phyloP scores from a whole-genome alignment of 169 alveolate species.

The Plasmodium gallinaceum region DNA sequence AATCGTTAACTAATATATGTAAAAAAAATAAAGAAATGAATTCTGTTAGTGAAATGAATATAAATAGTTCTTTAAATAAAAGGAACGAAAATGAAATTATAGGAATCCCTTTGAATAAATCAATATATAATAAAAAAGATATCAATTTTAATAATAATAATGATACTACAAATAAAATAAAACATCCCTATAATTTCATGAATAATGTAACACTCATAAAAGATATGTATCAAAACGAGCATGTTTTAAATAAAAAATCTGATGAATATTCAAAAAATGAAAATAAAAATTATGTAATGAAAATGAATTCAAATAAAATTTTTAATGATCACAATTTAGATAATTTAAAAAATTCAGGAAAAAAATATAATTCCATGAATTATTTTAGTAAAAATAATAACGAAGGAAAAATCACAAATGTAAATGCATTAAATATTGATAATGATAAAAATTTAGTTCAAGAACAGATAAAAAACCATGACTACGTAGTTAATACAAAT shows the following conservation, averaged over 20 bases:
- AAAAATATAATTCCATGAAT: neutral
- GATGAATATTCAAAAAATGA: neutral
- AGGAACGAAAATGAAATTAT: neutral
- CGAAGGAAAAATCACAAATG: conserved; percentile 6
- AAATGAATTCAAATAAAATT: conserved; percentile 27
- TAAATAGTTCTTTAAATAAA: conserved; percentile 4
- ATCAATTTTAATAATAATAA: neutral
- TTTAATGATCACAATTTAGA: conserved; percentile 5
- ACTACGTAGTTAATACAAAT: conserved; percentile 4
- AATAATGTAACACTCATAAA: conserved; percentile 1
- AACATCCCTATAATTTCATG: neutral
- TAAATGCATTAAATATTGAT: neutral
- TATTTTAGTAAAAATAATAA: conserved; percentile 13
- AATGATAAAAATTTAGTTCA: conserved; percentile 7
- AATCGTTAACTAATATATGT: conserved; percentile 17
- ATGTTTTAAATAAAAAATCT: neutral
- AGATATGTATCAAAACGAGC: neutral
- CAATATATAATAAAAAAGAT: neutral
- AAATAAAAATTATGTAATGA: conserved; percentile 10
- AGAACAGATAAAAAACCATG: conserved; percentile 2
- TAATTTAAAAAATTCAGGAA: neutral
- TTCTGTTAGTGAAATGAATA: conserved; percentile 2
- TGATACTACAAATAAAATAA: neutral
- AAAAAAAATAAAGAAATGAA: conserved; percentile 18
- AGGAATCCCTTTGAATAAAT: neutral